Percentiles rank a stretch among this genome's conserved stretches.
Conservation (phyloP, 2,329 filamentous ascomycete genomes). For the Neonectria punicea region DNA sequence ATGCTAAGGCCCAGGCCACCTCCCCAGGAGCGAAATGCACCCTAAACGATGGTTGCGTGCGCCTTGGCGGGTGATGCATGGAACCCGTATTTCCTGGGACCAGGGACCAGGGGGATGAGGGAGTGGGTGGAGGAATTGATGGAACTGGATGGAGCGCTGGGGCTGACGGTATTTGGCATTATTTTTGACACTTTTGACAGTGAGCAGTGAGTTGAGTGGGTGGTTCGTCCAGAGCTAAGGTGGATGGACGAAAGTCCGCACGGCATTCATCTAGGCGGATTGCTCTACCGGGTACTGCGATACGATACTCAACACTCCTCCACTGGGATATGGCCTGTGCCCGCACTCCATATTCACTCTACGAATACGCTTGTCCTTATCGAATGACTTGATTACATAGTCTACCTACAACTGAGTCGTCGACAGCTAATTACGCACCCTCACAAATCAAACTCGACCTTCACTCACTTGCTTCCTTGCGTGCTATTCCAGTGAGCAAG, state of each 20-base stretch:
- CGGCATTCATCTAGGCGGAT: not conserved
- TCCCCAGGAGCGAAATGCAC: not conserved
- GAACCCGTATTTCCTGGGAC: slow-evolving; percentile 16
- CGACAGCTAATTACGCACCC: not conserved
- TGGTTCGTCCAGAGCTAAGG: not conserved
- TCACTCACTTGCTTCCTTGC: not conserved
- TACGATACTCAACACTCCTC: not conserved
- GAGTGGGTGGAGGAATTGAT: not conserved
- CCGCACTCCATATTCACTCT: not conserved
- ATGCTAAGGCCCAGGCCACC: not conserved
- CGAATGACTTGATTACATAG: too few species aligned
- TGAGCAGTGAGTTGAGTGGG: not conserved
- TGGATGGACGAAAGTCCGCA: not conserved
- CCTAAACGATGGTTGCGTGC: slow-evolving; percentile 22
- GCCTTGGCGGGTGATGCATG: slow-evolving; percentile 22
- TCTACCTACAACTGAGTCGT: too few species aligned
- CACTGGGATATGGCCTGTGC: too few species aligned
- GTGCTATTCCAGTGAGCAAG: not conserved
- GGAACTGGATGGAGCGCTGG: not conserved
- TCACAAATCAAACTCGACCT: not conserved
- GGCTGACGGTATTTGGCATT: not conserved
- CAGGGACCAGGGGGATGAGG: not conserved
- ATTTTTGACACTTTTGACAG: not conserved
- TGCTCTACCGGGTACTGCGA: not conserved
- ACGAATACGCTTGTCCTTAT: not conserved